Conservation (phyloP, 768 basidiomycete genomes). For the Mycena rosella region DNA sequence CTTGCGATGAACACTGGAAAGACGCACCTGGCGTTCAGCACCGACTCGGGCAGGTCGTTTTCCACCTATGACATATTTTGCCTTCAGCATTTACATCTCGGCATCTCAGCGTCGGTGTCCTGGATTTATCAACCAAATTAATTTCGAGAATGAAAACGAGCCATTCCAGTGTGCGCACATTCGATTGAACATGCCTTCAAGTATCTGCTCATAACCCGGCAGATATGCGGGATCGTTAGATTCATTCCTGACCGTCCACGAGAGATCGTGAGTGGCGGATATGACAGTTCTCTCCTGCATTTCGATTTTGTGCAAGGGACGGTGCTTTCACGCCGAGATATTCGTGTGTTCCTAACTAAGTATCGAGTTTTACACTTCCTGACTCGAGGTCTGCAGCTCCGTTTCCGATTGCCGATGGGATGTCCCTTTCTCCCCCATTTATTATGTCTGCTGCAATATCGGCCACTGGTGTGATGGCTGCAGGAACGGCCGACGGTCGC, state of each 20-base stretch:
- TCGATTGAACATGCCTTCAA: neutral
- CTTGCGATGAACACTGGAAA: conserved; percentile 70
- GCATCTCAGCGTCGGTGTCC: conserved; percentile 75
- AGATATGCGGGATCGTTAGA: conserved; percentile 79
- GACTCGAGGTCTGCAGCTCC: conserved; percentile 49
- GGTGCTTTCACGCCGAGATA: conserved; percentile 68
- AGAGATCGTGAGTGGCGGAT: conserved; percentile 84
- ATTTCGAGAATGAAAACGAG: conserved; percentile 70
- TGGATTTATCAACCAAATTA: conserved; percentile 66
- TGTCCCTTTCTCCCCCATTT: conserved; percentile 82
- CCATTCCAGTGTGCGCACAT: conserved; percentile 70
- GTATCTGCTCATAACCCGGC: conserved; percentile 22
- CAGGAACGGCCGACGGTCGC: conserved; percentile 82
- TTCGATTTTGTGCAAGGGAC: conserved; percentile 71
- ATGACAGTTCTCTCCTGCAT: conserved; percentile 77
- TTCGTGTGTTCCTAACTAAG: conserved; percentile 56
- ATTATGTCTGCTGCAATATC: conserved; percentile 74
- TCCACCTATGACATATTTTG: no score
- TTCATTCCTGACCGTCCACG: conserved; percentile 80
- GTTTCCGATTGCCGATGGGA: conserved; percentile 56
- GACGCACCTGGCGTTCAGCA: conserved; percentile 74
- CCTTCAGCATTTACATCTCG: no score
- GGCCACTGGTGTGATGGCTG: conserved; percentile 69
- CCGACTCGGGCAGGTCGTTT: conserved; percentile 77
- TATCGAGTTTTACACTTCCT: conserved; percentile 4